A percentile compares a stretch with the other conserved stretches of the same genome.
phyloP scores from a whole-genome alignment of 352 stramenopile genomes.

The Pelagophyceae sp. region DNA sequence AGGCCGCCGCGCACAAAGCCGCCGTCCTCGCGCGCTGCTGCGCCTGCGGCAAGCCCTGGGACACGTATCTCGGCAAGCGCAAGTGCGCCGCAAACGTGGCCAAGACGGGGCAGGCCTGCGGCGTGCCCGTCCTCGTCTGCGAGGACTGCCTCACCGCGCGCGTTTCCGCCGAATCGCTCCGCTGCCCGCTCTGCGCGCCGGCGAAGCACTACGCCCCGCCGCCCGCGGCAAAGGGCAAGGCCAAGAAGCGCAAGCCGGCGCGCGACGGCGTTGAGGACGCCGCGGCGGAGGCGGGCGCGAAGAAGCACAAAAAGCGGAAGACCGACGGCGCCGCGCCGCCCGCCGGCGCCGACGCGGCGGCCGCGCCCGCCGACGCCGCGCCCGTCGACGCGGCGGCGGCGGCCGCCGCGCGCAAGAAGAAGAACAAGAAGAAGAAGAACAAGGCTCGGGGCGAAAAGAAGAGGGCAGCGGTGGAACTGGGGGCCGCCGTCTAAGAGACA shows the following conservation, averaged over 20 bases:
- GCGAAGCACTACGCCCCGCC: too few species aligned
- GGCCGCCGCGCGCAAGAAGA: background rate
- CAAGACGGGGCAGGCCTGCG: constrained; percentile 39
- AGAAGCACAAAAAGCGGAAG: background rate
- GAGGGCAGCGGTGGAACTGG: too few species aligned
- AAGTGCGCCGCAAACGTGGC: constrained; percentile 40
- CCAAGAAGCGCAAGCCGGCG: background rate
- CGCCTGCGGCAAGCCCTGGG: constrained; percentile 49
- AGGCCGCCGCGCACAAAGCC: constrained; percentile 24
- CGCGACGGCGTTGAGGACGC: background rate
- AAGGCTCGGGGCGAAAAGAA: background rate
- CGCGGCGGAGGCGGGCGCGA: background rate
- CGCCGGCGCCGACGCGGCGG: too few species aligned
- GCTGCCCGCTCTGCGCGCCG: constrained; percentile 49
- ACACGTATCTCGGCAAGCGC: constrained; percentile 61
- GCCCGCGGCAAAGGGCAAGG: too few species aligned
- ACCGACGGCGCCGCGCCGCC: too few species aligned
- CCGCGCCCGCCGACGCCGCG: too few species aligned
- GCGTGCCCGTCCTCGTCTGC: constrained; percentile 61
- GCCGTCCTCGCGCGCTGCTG: constrained; percentile 49
- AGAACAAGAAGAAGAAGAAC: background rate
- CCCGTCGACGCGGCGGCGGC: too few species aligned
- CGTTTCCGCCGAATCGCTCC: constrained; percentile 27
- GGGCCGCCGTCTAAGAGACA: too few species aligned
- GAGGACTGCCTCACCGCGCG: constrained; percentile 48